Evolutionary conservation across 768 basidiomycete genomes (phyloP).

Genomic region (Pholiota microspora): DNA sequence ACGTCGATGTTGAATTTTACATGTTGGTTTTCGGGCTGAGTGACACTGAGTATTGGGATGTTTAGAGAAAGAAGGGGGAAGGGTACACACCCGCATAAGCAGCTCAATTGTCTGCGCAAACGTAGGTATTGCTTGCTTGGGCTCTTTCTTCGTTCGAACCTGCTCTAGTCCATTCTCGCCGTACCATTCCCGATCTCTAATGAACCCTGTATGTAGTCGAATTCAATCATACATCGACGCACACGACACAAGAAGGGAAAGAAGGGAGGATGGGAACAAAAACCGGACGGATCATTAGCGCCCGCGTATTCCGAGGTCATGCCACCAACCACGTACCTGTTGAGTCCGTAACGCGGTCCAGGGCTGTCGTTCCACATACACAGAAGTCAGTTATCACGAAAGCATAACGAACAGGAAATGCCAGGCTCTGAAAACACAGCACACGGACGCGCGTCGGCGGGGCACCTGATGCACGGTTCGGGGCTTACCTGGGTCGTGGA

Average conservation of each 20-base stretch:
- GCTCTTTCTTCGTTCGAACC: constrained; percentile 75
- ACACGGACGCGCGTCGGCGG: background rate
- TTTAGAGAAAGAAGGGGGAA: background rate
- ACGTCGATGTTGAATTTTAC: constrained; percentile 88
- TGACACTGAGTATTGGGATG: constrained; percentile 1
- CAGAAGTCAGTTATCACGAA: constrained; percentile 18
- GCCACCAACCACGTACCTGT: constrained; percentile 41
- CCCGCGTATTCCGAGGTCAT: background rate
- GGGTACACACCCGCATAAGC: constrained; percentile 65
- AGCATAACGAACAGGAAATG: background rate
- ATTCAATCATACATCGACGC: background rate
- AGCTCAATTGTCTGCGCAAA: constrained; percentile 79
- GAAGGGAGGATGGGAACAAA: too few species aligned
- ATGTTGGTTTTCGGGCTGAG: constrained; percentile 70
- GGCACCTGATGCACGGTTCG: background rate
- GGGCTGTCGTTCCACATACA: constrained; percentile 33
- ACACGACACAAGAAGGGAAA: background rate
- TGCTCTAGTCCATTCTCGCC: constrained; percentile 73
- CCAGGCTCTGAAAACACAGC: background rate
- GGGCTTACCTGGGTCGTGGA: constrained; percentile 83
- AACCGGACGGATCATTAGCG: background rate
- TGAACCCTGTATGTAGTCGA: constrained; percentile 45
- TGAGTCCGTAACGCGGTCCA: constrained; percentile 82
- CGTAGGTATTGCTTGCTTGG: constrained; percentile 86
- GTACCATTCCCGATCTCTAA: constrained; percentile 71